Base-by-base conservation (phyloP, 176 grass and related monocot genomes). In the Hyparrhenia diplandra region DNA sequence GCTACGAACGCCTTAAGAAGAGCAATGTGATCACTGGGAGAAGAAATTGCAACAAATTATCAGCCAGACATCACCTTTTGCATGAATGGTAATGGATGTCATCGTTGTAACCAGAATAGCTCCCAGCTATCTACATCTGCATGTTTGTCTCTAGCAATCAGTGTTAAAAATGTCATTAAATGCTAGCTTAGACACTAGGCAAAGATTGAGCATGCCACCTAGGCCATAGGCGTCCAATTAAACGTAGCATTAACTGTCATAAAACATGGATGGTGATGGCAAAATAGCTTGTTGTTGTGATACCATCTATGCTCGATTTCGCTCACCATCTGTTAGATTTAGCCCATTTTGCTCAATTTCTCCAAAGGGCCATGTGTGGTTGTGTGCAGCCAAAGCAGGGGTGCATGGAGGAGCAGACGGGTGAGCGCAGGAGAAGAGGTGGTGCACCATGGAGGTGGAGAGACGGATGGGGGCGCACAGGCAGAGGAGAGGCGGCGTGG, bases 21-120 rank as follows among this genome's bases (percentile, higher is more conserved):
- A 67, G 95, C 95, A 59, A 94, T 91, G 47, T 98, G 95, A 66
- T 98, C 95, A 79, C 95, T 98, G 88, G 71, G 64, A 69, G 72
- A 85, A 85, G 18, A 86, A 69, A 34, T 46, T 78, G 58, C 8
- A 69, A 82, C 57, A 60, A 71, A 73, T 60, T 78, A 69, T 83
- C 67, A 91, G 36, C 21, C 29, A 74, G 58, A n/a, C 66, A 41
- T 63, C 34, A 80, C 45, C 32, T 82, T 71, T 17, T 25, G 23
- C n/a, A 24, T 59, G 55, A 59, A 57, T 64, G 42, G 40, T 40
- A 88, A 67, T 17, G 17, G 35, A 74, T 74, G 37, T 4, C 52
- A 54, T 23, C 10, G 3, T 11, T 58, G 10, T 58, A 24, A 58
- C 55, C 55, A 58, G 55, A 59, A 59, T 59, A 59, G 55, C 55